Evolutionary conservation across 257 asterid genomes (phyloP).

Genomic region (Echium plantagineum): DNA sequence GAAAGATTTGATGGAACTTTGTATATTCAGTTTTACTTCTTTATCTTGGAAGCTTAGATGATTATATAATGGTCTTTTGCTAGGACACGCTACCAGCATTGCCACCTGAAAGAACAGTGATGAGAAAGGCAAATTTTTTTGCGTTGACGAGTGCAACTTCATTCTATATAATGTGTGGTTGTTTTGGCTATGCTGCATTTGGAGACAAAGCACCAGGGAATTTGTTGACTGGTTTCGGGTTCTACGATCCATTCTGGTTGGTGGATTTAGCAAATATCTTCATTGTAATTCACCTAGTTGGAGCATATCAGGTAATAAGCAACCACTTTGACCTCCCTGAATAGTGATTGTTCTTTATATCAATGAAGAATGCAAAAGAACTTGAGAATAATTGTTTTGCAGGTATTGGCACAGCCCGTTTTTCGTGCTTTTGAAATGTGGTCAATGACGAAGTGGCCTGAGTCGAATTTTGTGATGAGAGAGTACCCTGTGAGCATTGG

Average conservation of each 20-base stretch:
- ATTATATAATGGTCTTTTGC: background rate
- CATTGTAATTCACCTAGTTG: slow-evolving; percentile 52
- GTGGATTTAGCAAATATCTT: slow-evolving; percentile 43
- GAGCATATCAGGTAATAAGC: slow-evolving; percentile 51
- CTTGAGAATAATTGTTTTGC: background rate
- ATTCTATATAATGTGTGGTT: slow-evolving; percentile 62
- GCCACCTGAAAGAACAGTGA: slow-evolving; percentile 51
- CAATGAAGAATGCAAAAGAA: no score
- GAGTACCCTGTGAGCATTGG: slow-evolving; percentile 16
- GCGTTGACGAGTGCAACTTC: slow-evolving; percentile 37
- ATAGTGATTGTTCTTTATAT: no score
- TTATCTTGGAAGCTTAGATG: no score
- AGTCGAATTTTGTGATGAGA: slow-evolving; percentile 20
- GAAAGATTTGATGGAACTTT: no score
- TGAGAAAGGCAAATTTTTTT: slow-evolving; percentile 43
- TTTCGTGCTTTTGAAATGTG: slow-evolving; percentile 27
- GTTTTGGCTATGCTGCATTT: slow-evolving; percentile 60
- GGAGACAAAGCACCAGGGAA: slow-evolving; percentile 55
- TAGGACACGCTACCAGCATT: slow-evolving; percentile 46
- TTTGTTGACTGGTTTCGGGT: slow-evolving; percentile 52
- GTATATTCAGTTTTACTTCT: background rate
- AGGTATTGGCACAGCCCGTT: slow-evolving; percentile 45
- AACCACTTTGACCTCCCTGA: no score
- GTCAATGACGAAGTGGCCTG: slow-evolving; percentile 27
- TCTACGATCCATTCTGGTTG: slow-evolving; percentile 62